Percentiles rank a stretch among this genome's conserved stretches.
phyloP scores from a whole-genome alignment of 108 stramenopile species.

The Aurantiochytrium sp. region DNA sequence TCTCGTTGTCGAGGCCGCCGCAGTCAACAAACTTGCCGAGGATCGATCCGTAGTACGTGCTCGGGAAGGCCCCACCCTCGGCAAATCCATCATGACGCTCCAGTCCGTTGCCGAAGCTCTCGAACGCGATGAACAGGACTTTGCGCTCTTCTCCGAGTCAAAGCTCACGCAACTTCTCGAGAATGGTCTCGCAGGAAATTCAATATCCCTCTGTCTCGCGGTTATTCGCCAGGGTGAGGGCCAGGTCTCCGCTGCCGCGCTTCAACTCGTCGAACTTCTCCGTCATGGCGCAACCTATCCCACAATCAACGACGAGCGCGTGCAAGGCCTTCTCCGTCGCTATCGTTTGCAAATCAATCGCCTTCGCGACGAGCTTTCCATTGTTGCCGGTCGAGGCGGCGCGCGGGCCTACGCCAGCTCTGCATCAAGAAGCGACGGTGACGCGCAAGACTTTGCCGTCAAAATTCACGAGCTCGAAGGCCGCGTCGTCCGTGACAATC shows the following conservation, averaged over 20 bases:
- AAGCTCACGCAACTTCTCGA: not conserved
- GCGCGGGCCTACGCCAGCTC: not conserved
- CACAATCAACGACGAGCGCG: not conserved
- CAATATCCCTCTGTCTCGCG: not conserved
- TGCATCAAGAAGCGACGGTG: not conserved
- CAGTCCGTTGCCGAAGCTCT: not conserved
- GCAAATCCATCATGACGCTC: not conserved
- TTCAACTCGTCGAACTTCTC: not conserved
- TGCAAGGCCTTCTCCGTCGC: not conserved
- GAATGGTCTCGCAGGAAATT: not conserved
- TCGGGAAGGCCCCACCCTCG: not conserved
- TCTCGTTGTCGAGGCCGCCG: not conserved
- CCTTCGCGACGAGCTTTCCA: not conserved
- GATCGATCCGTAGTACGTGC: not conserved
- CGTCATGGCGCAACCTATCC: not conserved
- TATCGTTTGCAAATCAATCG: slow-evolving; percentile 1
- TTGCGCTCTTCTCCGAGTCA: not conserved
- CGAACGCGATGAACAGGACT: not conserved
- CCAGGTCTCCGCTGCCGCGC: not conserved
- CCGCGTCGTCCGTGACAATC: not conserved
- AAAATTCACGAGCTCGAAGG: slow-evolving; percentile 9
- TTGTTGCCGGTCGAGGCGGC: not conserved
- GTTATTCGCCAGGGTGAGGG: not conserved
- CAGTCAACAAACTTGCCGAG: not conserved
- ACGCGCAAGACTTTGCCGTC: not conserved